Conservation (phyloP, 331 rosid species). For the Quercus lobata region DNA sequence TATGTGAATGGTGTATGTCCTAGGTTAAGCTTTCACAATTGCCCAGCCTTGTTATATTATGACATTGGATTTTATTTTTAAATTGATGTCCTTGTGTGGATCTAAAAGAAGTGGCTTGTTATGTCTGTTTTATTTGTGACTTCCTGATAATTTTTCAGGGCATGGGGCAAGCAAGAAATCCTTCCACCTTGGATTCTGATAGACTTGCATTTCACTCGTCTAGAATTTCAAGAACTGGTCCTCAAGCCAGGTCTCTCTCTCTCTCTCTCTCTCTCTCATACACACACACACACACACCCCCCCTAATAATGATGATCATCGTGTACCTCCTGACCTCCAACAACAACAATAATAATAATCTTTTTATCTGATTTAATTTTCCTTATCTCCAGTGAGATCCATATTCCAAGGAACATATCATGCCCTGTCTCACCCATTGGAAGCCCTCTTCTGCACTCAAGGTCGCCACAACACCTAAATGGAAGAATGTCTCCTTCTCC, state of each 20-base stretch:
- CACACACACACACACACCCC: neutral
- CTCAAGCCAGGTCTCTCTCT: slow-evolving; percentile 60
- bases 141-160: slow-evolving; percentile 49
- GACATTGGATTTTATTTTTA: neutral
- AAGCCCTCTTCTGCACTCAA: slow-evolving; percentile 92
- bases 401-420: slow-evolving; percentile 74
- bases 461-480: slow-evolving; percentile 82
- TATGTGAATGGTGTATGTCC: neutral
- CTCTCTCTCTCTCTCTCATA: slow-evolving; percentile 1
- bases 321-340: neutral
- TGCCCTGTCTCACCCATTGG: slow-evolving; percentile 98
- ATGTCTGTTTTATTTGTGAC: neutral
- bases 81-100: neutral
- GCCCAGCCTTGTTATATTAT: neutral
- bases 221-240: slow-evolving; percentile 58
- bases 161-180: slow-evolving; percentile 56
- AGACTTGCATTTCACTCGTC: slow-evolving; percentile 82
- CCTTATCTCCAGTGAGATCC: slow-evolving; percentile 65
- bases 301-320: neutral
- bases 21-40: neutral
- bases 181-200: slow-evolving; percentile 66
- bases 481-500: slow-evolving; percentile 97
- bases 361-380: slow-evolving; percentile 34
- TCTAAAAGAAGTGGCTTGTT: slow-evolving; percentile 3
- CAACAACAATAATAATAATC: neutral